A percentile compares a stretch with the other conserved stretches of the same genome.
These are phyloP conservation scores for Trichoderma sp. DNA, from an alignment of 2,329 filamentous ascomycete species.

Conservation along the genomic window DNA sequence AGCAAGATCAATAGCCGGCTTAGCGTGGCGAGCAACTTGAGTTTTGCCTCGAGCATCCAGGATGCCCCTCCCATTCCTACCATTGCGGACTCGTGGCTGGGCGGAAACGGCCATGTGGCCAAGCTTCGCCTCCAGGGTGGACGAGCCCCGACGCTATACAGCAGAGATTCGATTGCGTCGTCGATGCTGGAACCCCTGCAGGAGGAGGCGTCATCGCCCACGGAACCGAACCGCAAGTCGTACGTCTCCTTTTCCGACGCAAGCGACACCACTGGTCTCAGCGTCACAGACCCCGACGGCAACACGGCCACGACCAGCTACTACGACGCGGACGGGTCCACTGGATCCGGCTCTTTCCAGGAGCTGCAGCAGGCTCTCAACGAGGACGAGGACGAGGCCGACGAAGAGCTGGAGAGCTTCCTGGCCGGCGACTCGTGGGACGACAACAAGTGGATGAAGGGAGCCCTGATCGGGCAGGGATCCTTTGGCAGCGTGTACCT, in stretches of 20 bases:
- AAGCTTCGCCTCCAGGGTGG: conserved; percentile 54
- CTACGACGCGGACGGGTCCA: conserved; percentile 78
- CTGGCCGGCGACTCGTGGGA: conserved; percentile 92
- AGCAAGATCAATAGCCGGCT: conserved; percentile 92
- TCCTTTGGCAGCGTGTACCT: conserved; percentile 96
- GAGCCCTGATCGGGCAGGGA: conserved; percentile 92
- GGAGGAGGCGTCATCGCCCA: conserved; percentile 82
- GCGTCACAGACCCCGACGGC: conserved; percentile 76
- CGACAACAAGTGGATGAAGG: conserved; percentile 99
- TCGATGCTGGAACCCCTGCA: conserved; percentile 87
- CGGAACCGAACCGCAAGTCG: conserved; percentile 88
- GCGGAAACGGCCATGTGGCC: conserved; percentile 45
- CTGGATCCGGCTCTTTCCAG: conserved; percentile 72
- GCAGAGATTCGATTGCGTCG: conserved; percentile 85
- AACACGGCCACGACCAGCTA: conserved; percentile 74
- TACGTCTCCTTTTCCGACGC: conserved; percentile 86
- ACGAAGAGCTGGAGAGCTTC: conserved; percentile 88
- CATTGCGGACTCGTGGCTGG: conserved; percentile 92
- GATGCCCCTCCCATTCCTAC: conserved; percentile 94
- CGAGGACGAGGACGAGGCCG: conserved; percentile 88
- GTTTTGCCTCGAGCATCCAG: conserved; percentile 86
- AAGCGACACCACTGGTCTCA: conserved; percentile 70
- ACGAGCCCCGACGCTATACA: conserved; percentile 48
- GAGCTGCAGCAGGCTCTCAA: conserved; percentile 83
- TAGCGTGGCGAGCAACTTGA: conserved; percentile 90